Base-by-base conservation (phyloP, 495 filamentous ascomycete species). In the Cenococcum geophilum region DNA sequence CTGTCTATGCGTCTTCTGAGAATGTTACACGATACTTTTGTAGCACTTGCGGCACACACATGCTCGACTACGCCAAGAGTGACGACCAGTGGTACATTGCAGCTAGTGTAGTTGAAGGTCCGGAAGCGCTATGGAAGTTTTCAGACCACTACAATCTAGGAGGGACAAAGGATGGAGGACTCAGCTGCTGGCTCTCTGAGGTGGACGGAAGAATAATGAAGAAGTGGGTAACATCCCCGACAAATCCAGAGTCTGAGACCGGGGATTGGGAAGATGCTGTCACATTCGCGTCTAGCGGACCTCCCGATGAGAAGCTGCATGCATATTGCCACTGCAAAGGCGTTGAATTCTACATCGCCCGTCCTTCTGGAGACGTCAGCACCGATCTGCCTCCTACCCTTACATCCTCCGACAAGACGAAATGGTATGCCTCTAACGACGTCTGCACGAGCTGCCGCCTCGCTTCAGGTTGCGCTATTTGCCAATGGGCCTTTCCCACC, bases 401-500 rank as follows among this genome's bases (percentile, higher is more conserved):
- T 18, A 61, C 47, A 5, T 42, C 65, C 0, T 22, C n/a, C 23
- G 57, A 67, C 47, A 57, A 54, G 20, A 82, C 66, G 53, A 84
- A 55, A 67, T 83, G 48, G 71, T 80, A 18, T 80, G 65, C 60
- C 35, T 25, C 40, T 18, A 47, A 20, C 37, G 79, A 14, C 79
- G 73, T 61, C 57, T 89, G 86, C 70, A 73, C 70, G 3, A 80
- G 80, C 5, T 91, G 87, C 72, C 81, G 86, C 32, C 70, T 83
- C 11, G 71, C 72, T 10, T 80, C 81, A 8, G 86, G 86, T 4
- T 84, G 82, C 52, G 84, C 87, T 45, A 80, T 87, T 52, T 80
- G 86, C 60, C 68, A 79, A 4, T 91, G 87, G 86, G 76, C 81
- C 0, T 89, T 88, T 61, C 71, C 87, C 14, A 82, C 84, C 2